Base-by-base conservation (phyloP, 2,329 filamentous ascomycete genomes). In the Chaetomium sp. region DNA sequence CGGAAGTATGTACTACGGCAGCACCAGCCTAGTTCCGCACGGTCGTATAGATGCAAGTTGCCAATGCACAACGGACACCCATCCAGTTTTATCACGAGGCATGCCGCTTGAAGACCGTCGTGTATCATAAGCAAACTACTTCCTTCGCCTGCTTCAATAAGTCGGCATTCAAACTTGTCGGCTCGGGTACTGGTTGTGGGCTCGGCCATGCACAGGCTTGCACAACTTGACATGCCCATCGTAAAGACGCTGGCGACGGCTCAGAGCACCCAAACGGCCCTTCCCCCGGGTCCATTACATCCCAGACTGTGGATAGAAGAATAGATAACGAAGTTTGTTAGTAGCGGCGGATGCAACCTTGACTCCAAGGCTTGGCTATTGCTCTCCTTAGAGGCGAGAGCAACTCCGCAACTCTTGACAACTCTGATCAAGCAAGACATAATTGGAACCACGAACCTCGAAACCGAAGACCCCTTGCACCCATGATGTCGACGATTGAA, bases 401-500 rank as follows among this genome's bases (percentile, higher is more conserved):
- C 45, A 9, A 47, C 45, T 47, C 21, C n/a, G 45, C 21, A 47
- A 47, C 45, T 47, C 45, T 47, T 47, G n/a, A 47, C 45, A 47
- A 47, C 21, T 21, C 45, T 23, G 3, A n/a, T 23, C 45, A 23
- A 23, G n/a, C 7, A 47, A 47, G 42, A 47, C 7, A 47, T 7
- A 23, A 47, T 10, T 21, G 45, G 19, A 23, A 47, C 45, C 10
- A 47, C 45, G n/a, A 21, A 47, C 45, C 45, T 47, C 21, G 3
- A 23, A 9, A 12, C n/a, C 31, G 7, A 56, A 33, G 12, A 23
- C 13, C 50, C 50, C 19, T 21, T 21, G 8, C 23, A 56, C 31
- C 53, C 53, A 56, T 38, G 21, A 35, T 23, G 13, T 50, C 23
- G 50, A 61, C 54, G 56, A 67, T 67, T 67, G 65, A 67, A 67